phyloP scores from a whole-genome alignment of 2,329 filamentous ascomycete genomes.

The Phyllosticta paracitricarpa region DNA sequence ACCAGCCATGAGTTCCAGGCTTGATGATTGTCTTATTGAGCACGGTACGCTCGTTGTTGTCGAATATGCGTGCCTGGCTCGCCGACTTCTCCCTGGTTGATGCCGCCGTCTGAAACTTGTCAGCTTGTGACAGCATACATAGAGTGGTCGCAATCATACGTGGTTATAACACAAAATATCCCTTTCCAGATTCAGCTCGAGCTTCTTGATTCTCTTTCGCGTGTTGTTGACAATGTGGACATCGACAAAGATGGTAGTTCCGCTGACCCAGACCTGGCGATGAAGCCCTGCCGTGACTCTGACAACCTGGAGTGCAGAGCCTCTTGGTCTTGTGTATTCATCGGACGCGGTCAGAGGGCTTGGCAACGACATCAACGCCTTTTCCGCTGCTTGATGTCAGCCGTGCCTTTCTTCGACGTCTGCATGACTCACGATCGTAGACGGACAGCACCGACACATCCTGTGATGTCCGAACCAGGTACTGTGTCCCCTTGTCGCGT shows the following conservation, averaged over 20 bases:
- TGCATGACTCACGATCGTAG: slow-evolving; percentile 38
- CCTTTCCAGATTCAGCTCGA: slow-evolving; percentile 44
- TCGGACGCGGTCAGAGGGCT: slow-evolving; percentile 42
- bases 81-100: slow-evolving; percentile 40
- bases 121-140: background rate
- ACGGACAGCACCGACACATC: slow-evolving; percentile 43
- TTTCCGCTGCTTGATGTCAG: slow-evolving; percentile 33
- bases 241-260: slow-evolving; percentile 45
- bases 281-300: slow-evolving; percentile 44
- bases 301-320: slow-evolving; percentile 33
- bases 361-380: slow-evolving; percentile 43
- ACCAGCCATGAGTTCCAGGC: slow-evolving; percentile 36
- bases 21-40: slow-evolving; percentile 35
- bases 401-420: slow-evolving; percentile 5
- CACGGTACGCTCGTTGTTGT: slow-evolving; percentile 40
- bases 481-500: slow-evolving; percentile 38
- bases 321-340: slow-evolving; percentile 33
- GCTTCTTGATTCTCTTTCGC: slow-evolving; percentile 38
- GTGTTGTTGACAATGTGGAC: slow-evolving; percentile 42
- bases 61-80: slow-evolving; percentile 42
- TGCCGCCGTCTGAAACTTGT: slow-evolving; percentile 32
- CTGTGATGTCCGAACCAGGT: slow-evolving; percentile 40
- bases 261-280: slow-evolving; percentile 50
- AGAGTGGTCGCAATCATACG: slow-evolving; percentile 20
- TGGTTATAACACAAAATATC: slow-evolving; percentile 43